Evolutionary conservation across 805 yeast species (phyloP).

Genomic region (Metschnikowia amazonensis): DNA sequence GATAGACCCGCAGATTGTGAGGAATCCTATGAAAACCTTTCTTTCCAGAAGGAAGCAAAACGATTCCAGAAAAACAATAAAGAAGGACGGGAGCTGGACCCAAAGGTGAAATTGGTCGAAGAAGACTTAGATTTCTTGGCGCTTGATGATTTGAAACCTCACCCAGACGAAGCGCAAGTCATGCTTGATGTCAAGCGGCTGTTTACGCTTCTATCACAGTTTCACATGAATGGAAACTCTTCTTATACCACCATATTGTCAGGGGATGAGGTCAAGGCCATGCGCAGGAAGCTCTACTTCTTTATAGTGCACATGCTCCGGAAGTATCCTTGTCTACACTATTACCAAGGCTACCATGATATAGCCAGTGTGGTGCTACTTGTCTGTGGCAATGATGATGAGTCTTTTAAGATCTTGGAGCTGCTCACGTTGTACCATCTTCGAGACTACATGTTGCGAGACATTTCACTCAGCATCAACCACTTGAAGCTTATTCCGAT

Average conservation of each 20-base stretch:
- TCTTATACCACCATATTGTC: conserved; percentile 35
- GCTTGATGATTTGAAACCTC: conserved; percentile 38
- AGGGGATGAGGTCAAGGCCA: conserved; percentile 24
- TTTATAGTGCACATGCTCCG: conserved; percentile 55
- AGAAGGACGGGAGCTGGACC: not conserved
- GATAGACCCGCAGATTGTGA: not conserved
- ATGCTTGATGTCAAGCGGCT: conserved; percentile 73
- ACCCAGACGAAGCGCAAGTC: conserved; percentile 77
- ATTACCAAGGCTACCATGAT: conserved; percentile 94
- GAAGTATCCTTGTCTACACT: conserved; percentile 57
- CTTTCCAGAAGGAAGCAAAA: not conserved
- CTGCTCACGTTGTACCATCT: conserved; percentile 56
- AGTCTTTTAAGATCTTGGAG: conserved; percentile 47
- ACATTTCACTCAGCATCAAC: conserved; percentile 59
- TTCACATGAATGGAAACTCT: conserved; percentile 18
- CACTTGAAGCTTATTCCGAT: conserved; percentile 67
- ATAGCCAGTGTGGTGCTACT: conserved; percentile 64
- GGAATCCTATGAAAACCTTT: conserved; percentile 1
- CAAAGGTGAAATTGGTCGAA: not conserved
- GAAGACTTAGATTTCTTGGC: conserved; percentile 5
- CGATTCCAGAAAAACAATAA: not conserved
- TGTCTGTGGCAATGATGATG: conserved; percentile 40
- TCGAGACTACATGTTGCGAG: conserved; percentile 81
- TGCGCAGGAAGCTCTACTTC: conserved; percentile 39
- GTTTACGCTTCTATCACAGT: conserved; percentile 42